Evolutionary conservation across 176 grass and related monocot genomes (phyloP), one percentile per base, ranked within the genome.

Genomic region (Zea luxurians): DNA sequence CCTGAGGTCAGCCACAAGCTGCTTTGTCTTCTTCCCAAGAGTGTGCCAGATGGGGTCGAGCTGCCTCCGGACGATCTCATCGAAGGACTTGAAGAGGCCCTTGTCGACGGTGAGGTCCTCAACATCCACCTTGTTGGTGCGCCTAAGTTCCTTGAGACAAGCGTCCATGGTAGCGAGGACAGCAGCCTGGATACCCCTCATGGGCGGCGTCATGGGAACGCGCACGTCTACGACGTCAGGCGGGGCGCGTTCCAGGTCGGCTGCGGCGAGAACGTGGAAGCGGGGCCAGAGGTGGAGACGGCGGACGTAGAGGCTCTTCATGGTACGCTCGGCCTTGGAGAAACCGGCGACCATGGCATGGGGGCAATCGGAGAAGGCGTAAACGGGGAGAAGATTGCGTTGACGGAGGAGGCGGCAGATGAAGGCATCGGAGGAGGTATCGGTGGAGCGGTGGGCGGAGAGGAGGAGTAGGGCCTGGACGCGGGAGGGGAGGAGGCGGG

Each of bases 1-100:
- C 88, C 91, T 92, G 70, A 97, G 94, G 85, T 97, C 94, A n/a
- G 84, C 66, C 20, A 97, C 91, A 36, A 97, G 94, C 83, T 97
- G 94, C 79, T 97, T 97, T 45, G 94, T 94, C 87, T 97, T 97
- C 89, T 92, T 97, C 48, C 94, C 94, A n/a, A 97, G 83, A 48
- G 91, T 93, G 78, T 97, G 89, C 94, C 94, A 97, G 59, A 97
- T 94, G 66, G 94, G 91, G 73, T 97, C 94, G 20, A 94, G 91
- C 70, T 97, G 94, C 68, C 85, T 82, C 81, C 91, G 84, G 48
- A 97, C 89, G 37, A 97, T 94, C 83, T 97, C 94, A 73, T 97
- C 94, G 15, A 97, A 97, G 11, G 94, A 97, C 84, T 94, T 97
- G 83, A 97, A 94, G 65, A 97, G 69, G 37, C 94, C 94, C 79